phyloP scores from a whole-genome alignment of 768 basidiomycete genomes.

The Kwoniella shandongensis region DNA sequence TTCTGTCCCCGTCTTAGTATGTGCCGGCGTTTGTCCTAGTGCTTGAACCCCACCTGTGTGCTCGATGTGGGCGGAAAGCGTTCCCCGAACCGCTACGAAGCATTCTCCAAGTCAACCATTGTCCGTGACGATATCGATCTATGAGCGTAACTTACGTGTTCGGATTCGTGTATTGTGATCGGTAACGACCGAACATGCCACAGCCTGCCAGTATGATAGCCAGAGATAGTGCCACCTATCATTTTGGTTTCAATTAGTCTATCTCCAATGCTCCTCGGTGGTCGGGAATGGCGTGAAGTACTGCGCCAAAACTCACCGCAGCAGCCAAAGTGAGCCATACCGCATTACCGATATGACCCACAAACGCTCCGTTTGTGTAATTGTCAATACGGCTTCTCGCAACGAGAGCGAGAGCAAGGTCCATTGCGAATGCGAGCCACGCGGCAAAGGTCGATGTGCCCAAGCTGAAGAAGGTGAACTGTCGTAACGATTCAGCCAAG shows the following conservation, averaged over 20 bases:
- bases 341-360: constrained; percentile 35
- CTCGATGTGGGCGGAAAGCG: no score
- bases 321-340: constrained; percentile 42
- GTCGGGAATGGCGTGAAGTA: neutral
- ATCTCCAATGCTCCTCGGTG: no score
- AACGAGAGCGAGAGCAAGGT: constrained; percentile 35
- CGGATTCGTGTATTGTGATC: no score
- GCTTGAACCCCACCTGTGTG: no score
- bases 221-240: constrained; percentile 32
- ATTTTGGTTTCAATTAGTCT: no score
- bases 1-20: no score
- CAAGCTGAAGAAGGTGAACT: constrained; percentile 41
- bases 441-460: constrained; percentile 25
- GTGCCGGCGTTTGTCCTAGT: no score
- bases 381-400: constrained; percentile 30
- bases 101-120: no score
- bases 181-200: constrained; percentile 46
- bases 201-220: constrained; percentile 38
- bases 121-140: no score
- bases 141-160: no score
- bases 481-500: no score
- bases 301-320: constrained; percentile 22
- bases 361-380: constrained; percentile 20
- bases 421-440: constrained; percentile 40
- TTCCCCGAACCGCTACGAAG: no score